phyloP scores from a whole-genome alignment of 768 basidiomycete species.

The Kondoa malvinella region DNA sequence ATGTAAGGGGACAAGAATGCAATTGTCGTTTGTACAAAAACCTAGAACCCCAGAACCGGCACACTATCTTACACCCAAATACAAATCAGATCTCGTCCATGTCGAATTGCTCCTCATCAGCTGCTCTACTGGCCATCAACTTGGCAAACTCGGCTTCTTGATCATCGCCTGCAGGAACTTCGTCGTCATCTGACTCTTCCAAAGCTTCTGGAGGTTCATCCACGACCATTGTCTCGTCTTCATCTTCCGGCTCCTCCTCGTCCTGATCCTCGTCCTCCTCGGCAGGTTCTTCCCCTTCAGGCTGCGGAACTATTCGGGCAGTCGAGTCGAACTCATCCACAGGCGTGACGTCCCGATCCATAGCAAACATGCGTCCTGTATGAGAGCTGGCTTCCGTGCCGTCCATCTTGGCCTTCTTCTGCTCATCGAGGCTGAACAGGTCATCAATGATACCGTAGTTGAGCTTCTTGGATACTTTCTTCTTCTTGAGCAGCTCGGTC shows the following conservation, averaged over 20 bases:
- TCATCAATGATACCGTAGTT: constrained; percentile 79
- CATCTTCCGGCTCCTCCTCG: neutral
- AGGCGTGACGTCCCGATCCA: neutral
- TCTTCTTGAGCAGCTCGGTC: constrained; percentile 62
- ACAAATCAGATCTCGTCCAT: neutral
- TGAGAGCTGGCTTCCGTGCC: constrained; percentile 3
- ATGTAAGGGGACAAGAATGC: neutral
- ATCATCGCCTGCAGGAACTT: neutral
- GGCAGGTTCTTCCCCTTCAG: neutral
- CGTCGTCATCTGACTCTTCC: constrained; percentile 3
- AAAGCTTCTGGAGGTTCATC: neutral
- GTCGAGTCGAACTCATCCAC: neutral
- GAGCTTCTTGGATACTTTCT: constrained; percentile 70
- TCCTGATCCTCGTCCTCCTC: neutral
- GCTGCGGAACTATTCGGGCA: neutral
- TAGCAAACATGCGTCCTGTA: neutral
- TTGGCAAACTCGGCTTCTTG: neutral
- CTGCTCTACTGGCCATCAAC: neutral
- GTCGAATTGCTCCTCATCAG: neutral
- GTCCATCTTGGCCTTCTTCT: neutral
- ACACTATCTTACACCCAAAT: neutral
- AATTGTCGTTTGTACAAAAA: neutral
- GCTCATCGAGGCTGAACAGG: constrained; percentile 39
- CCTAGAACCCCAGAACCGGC: no score
- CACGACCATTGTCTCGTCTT: neutral